A percentile compares a stretch with the other conserved stretches of the same genome.
Conservation (phyloP, 805 yeast genomes). For the Diddensiella transvaalensis region DNA sequence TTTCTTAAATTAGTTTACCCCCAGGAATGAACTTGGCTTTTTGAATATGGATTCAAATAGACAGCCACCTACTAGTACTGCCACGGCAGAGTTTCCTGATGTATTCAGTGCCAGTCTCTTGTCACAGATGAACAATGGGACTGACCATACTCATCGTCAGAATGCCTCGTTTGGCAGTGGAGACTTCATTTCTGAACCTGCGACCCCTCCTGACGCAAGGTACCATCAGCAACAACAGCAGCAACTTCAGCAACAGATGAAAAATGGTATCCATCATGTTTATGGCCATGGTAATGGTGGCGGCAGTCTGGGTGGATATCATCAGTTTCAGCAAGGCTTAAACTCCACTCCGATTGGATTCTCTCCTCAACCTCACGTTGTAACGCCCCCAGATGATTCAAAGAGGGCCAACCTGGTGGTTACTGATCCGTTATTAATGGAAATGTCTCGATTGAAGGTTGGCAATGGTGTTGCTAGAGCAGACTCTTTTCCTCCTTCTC, state of each 20-base stretch:
- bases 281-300: neutral
- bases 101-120: neutral
- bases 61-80: too few relatives aligned
- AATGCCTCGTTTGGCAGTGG: conserved; percentile 16
- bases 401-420: neutral
- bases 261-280: neutral
- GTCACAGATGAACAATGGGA: neutral
- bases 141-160: conserved; percentile 11
- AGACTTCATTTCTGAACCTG: conserved; percentile 12
- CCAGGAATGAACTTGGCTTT: conserved; percentile 1
- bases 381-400: conserved; percentile 18
- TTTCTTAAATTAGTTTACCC: neutral
- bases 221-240: conserved; percentile 7
- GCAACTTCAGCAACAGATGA: conserved; percentile 4
- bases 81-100: neutral
- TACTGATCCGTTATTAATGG: conserved; percentile 5
- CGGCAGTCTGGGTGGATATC: neutral
- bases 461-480: neutral
- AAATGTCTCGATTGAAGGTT: conserved; percentile 9
- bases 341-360: conserved; percentile 6
- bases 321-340: neutral
- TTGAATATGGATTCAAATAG: conserved; percentile 1
- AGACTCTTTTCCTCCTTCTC: conserved; percentile 4
- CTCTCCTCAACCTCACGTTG: conserved; percentile 9
- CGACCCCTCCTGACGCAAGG: conserved; percentile 15